phyloP scores from a whole-genome alignment of 169 alveolate genomes.

The Cryptosporidium felis region DNA sequence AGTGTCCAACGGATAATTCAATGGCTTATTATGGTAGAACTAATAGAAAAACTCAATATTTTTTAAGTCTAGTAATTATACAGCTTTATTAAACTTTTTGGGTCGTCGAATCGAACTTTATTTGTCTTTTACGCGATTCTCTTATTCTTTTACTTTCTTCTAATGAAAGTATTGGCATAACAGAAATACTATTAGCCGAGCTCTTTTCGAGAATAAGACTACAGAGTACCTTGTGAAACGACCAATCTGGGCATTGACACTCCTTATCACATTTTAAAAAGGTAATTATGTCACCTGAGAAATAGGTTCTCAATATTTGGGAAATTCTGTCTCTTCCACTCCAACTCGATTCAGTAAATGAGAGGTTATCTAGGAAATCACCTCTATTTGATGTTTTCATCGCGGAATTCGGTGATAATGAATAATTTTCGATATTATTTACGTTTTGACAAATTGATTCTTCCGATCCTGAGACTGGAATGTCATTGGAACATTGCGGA shows the following conservation, averaged over 20 bases:
- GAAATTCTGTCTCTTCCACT: not conserved
- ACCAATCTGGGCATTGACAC: constrained; percentile 39
- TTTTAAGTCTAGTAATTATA: too few relatives aligned
- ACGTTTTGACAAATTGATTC: too few relatives aligned
- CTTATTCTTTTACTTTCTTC: constrained; percentile 45
- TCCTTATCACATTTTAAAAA: constrained; percentile 2
- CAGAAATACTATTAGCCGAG: not conserved
- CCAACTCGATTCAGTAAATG: not conserved
- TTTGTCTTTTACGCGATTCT: constrained; percentile 34
- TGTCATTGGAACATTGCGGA: too few relatives aligned
- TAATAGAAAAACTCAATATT: too few relatives aligned
- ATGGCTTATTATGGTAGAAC: too few relatives aligned
- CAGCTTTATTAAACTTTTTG: not conserved
- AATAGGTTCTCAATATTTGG: not conserved
- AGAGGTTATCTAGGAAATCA: not conserved
- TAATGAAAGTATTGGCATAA: constrained; percentile 3
- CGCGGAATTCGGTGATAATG: not conserved
- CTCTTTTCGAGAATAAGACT: not conserved
- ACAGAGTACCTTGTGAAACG: constrained; percentile 12
- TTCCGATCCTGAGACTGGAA: too few relatives aligned
- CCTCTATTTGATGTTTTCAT: not conserved
- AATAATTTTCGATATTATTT: constrained; percentile 14
- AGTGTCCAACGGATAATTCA: too few relatives aligned
- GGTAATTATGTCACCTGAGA: not conserved
- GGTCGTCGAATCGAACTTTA: not conserved